Evolutionary conservation across 768 basidiomycete species (phyloP).

Genomic region (Suillus tomentosus): DNA sequence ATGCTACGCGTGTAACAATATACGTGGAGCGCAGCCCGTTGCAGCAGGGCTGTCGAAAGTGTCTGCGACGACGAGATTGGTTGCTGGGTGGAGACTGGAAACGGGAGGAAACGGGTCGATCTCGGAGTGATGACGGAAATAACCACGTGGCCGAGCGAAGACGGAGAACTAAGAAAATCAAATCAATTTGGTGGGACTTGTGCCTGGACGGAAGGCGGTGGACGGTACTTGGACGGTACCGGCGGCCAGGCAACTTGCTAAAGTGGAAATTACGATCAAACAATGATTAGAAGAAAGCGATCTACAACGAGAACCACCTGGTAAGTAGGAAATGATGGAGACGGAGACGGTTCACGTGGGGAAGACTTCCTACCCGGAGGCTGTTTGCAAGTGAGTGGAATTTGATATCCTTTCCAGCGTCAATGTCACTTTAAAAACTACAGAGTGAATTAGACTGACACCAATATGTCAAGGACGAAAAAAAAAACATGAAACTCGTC

Average conservation of each 20-base stretch:
- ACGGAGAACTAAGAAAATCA: neutral
- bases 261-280: neutral
- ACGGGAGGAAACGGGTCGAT: neutral
- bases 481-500: neutral
- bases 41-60: neutral
- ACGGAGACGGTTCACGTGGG: conserved; percentile 7
- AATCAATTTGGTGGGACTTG: neutral
- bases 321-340: neutral
- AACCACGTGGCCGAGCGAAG: conserved; percentile 3
- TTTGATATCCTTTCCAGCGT: neutral
- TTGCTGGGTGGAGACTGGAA: neutral
- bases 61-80: neutral
- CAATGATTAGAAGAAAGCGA: neutral
- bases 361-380: neutral
- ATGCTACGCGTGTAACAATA: neutral
- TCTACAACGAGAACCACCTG: neutral
- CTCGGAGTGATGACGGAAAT: conserved; percentile 3
- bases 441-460: neutral
- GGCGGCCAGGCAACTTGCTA: neutral
- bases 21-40: neutral
- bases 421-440: neutral
- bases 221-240: neutral
- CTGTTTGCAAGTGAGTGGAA: neutral
- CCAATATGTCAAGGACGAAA: neutral
- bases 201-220: neutral